Evolutionary conservation across 2,329 filamentous ascomycete genomes (phyloP).

Genomic region (Trichophyton verrucosum): DNA sequence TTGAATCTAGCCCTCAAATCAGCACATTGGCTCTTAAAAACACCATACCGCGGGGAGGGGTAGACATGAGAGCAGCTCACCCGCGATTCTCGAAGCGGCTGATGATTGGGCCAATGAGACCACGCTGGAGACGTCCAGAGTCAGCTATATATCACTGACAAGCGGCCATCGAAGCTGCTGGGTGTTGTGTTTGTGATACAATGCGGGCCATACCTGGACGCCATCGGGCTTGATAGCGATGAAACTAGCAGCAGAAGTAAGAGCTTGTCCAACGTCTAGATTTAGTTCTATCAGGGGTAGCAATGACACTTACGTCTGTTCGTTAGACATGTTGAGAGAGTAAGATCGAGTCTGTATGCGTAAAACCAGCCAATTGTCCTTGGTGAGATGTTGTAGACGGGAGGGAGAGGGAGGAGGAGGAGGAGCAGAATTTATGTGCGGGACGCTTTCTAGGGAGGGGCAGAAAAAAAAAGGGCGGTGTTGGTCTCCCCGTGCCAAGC

Average conservation of each 20-base stretch:
- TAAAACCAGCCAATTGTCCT: neutral
- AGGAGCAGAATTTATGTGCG: neutral
- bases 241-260: constrained; percentile 53
- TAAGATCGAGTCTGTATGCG: constrained; percentile 14
- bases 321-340: constrained; percentile 53
- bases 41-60: neutral
- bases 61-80: constrained; percentile 37
- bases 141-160: neutral
- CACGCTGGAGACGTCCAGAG: constrained; percentile 52
- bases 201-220: constrained; percentile 65
- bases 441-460: neutral
- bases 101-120: constrained; percentile 96
- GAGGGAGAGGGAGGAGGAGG: constrained; percentile 35
- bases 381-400: neutral
- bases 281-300: neutral
- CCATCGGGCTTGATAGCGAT: constrained; percentile 99
- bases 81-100: constrained; percentile 94
- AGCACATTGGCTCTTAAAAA: neutral
- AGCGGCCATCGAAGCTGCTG: neutral
- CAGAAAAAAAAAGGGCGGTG: neutral
- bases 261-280: constrained; percentile 8
- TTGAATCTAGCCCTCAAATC: constrained; percentile 58
- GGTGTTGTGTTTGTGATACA: neutral
- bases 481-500: neutral
- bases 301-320: constrained; percentile 64